Base-by-base conservation (phyloP, 108 stramenopile genomes). In the Nannochloropsis oceanica region DNA sequence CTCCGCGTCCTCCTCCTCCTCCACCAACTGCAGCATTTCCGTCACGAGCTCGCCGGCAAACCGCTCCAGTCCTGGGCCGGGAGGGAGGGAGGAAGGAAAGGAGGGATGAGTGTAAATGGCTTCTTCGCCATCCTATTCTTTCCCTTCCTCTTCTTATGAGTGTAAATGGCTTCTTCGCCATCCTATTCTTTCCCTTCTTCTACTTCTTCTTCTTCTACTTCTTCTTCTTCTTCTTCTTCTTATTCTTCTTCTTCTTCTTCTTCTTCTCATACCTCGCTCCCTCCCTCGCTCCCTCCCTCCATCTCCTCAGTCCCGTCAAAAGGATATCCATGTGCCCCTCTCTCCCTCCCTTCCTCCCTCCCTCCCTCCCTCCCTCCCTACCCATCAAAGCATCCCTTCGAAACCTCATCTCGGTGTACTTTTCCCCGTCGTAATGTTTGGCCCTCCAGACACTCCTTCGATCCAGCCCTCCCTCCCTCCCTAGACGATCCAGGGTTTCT, bases 41-140 rank as follows among this genome's bases (percentile, higher is more conserved):
- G 87, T 87, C 86, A 88, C 88, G 86, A 88, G 43, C 88, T 88
- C 88, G 80, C 85, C 86, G 22, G 86, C 43, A 81, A 84, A 86
- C 27, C 88, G 83, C 43, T 88, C 88, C 86, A 88, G 86, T 26
- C 88, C 88, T 88, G 59, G 82, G 11, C n/a, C n/a, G 84, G 26
- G 59, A 8, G 13, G 18, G 84, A 11, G 25, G 46, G 25, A 44
- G 25, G 46, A 11, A 27, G 46, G 24, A 8, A n/a, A 42, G 26
- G 43, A 8, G 82, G n/a, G n/a, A 83, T 26, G 22, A 14, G 82
- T 18, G 2, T 24, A 42, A 12, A 42, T 42, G 81, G 25, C 13
- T 13, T 13, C 18, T 81, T 11, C 14, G 82, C 79, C 86, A 86
- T 82, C 86, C 27, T 83, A 82, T 20, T 83, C 82, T 42, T 82